Evolutionary conservation across 1,284 basidiomycete species (phyloP).

Genomic region (Tilletia setariae): DNA sequence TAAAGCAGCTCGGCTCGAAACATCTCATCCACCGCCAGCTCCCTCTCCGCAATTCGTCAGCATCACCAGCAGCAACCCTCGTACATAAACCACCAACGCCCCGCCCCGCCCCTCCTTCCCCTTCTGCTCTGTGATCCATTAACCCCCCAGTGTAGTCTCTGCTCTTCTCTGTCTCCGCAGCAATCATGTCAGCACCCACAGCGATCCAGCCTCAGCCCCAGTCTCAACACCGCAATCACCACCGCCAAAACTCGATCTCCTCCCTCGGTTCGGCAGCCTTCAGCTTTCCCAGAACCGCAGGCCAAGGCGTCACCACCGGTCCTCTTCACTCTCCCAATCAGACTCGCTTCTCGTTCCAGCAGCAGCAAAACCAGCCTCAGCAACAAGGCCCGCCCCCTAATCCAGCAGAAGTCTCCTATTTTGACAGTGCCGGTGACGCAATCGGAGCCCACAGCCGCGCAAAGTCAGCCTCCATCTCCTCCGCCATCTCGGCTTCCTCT

Average conservation of each 20-base stretch:
- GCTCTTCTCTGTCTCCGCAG: not conserved
- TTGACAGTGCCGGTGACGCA: not conserved
- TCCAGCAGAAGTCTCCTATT: not conserved
- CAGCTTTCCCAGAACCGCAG: not conserved
- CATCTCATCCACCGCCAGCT: no score
- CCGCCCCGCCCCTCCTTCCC: not conserved
- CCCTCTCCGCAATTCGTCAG: not conserved
- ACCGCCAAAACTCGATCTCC: not conserved
- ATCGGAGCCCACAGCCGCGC: not conserved
- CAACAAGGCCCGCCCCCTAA: not conserved
- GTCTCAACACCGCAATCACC: not conserved
- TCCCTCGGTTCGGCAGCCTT: not conserved
- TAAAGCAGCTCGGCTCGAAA: no score
- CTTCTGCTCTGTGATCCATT: not conserved
- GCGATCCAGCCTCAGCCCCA: not conserved
- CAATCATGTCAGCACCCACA: constrained; percentile 7
- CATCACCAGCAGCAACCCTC: not conserved
- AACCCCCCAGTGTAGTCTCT: not conserved
- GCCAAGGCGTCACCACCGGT: constrained; percentile 4
- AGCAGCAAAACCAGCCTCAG: not conserved
- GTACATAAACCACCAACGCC: not conserved
- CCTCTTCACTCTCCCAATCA: constrained; percentile 11
- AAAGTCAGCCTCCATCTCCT: constrained; percentile 6
- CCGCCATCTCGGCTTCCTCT: not conserved
- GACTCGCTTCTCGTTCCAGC: constrained; percentile 10